A percentile compares a stretch with the other conserved stretches of the same genome.
Conservation (phyloP, 2,329 filamentous ascomycete species). For the Chrysoporthe cubensis region DNA sequence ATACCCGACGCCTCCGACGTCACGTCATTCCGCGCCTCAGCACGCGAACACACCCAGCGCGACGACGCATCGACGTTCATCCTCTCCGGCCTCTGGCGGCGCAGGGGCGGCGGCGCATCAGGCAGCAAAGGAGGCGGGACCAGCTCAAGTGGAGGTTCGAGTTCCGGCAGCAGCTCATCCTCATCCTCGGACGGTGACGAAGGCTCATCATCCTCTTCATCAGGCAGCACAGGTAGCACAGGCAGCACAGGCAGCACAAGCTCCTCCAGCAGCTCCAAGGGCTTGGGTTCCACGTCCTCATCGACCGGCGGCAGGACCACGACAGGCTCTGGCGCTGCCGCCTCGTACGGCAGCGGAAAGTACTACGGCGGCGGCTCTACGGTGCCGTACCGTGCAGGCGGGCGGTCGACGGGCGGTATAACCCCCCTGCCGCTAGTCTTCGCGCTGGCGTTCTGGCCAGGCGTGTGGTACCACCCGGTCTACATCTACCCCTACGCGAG, state of each 20-base stretch:
- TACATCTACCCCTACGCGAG: slow-evolving; percentile 64
- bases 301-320: slow-evolving; percentile 57
- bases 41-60: slow-evolving; percentile 27
- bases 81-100: slow-evolving; percentile 58
- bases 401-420: slow-evolving; percentile 52
- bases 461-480: slow-evolving; percentile 65
- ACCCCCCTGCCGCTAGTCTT: slow-evolving; percentile 51
- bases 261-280: slow-evolving; percentile 29
- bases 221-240: slow-evolving; percentile 24
- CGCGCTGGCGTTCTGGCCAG: slow-evolving; percentile 64
- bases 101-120: slow-evolving; percentile 62
- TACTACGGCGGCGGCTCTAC: slow-evolving; percentile 71
- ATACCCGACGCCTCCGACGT: slow-evolving; percentile 29
- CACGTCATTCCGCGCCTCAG: slow-evolving; percentile 18
- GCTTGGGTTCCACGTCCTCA: slow-evolving; percentile 39
- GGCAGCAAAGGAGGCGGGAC: slow-evolving; percentile 47
- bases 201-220: slow-evolving; percentile 40
- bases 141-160: slow-evolving; percentile 32
- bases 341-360: slow-evolving; percentile 62
- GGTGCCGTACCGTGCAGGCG: slow-evolving; percentile 64
- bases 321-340: slow-evolving; percentile 60
- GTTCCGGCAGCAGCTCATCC: slow-evolving; percentile 18
- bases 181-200: slow-evolving; percentile 19
- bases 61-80: slow-evolving; percentile 25
- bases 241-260: slow-evolving; percentile 26